Evolutionary conservation across 192 early-diverging fungal genomes (phyloP), one percentile per base, ranked within the genome.

Genomic region (Lobosporangium transversale): DNA sequence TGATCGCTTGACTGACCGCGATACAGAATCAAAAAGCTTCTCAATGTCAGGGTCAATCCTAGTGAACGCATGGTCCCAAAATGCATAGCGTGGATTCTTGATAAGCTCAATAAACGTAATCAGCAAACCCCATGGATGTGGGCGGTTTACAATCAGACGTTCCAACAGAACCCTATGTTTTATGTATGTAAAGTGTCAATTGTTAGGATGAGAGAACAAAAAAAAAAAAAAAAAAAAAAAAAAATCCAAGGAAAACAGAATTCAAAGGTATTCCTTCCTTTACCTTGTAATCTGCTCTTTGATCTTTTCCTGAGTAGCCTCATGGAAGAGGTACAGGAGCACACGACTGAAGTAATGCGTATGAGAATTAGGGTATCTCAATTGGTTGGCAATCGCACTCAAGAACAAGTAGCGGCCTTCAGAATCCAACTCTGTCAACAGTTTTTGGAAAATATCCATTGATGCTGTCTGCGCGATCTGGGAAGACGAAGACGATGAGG

Each of bases 21-120:
- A 76, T 20, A 93, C 93, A 63, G 86, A 90, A 36, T 87, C 83
- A 83, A 93, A 94, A 44, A 94, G 75, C 32, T 89, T 84, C 66
- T 94, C 91, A 66, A 94, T 92, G 69, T 94, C 93, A n/a, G 91
- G 84, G 14, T 92, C 89, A 60, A 89, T 89, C 45, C 88, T 73
- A 17, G 85, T 88, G 36, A 88, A 88, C 17, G 79, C 70, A 47
- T 86, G 84, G 24, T 83, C 83, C 85, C 87, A 87, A 79, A 88
- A 88, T 51, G 81, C 78, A 54, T 86, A 82, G 2, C 80, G 60
- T 29, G 92, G 92, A 78, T 98, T 97, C 65, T 94, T 92, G 80
- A 99, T 93, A 66, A 99, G 79, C 79, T 99, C 97, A 56, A 98
- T 99, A 69, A 99, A 95, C 24, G 97, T 98, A 20, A 98, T 94